phyloP scores from a whole-genome alignment of 75 land plant genomes.

The Pinus taeda region DNA sequence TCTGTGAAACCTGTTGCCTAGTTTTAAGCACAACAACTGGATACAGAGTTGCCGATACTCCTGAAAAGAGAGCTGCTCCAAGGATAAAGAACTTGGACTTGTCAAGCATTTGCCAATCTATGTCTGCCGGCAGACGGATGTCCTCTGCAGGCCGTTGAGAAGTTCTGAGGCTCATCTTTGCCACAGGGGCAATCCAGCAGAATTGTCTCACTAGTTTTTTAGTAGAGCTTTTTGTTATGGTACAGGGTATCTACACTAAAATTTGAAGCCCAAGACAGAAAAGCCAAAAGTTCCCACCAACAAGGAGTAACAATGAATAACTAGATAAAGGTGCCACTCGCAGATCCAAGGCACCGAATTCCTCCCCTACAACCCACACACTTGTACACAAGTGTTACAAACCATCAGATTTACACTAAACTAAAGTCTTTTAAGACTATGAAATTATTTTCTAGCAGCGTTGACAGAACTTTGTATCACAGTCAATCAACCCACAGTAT shows the following conservation, averaged over 20 bases:
- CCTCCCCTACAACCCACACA: background rate
- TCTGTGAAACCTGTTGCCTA: conserved; percentile 59
- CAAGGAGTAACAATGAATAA: background rate
- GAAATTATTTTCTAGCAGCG: background rate
- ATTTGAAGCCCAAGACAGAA: background rate
- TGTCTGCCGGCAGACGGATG: conserved; percentile 80
- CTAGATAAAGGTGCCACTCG: background rate
- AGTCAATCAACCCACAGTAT: background rate
- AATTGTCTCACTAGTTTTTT: background rate
- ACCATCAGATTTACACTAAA: background rate
- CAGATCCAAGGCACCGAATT: background rate
- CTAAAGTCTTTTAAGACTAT: background rate
- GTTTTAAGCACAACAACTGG: conserved; percentile 84
- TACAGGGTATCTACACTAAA: background rate
- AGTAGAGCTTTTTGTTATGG: background rate
- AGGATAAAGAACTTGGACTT: conserved; percentile 87
- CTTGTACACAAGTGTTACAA: background rate
- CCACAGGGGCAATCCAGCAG: conserved; percentile 5
- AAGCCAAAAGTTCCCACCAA: background rate
- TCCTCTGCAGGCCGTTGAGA: conserved; percentile 35
- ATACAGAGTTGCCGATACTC: conserved; percentile 81
- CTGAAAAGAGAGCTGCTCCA: conserved; percentile 92
- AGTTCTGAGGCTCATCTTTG: conserved; percentile 47
- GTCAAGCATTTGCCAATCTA: conserved; percentile 94
- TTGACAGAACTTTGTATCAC: background rate